These are phyloP conservation scores for Hordeum marinum DNA, from an alignment of 176 grass and related monocot species.

Conservation along the genomic window DNA sequence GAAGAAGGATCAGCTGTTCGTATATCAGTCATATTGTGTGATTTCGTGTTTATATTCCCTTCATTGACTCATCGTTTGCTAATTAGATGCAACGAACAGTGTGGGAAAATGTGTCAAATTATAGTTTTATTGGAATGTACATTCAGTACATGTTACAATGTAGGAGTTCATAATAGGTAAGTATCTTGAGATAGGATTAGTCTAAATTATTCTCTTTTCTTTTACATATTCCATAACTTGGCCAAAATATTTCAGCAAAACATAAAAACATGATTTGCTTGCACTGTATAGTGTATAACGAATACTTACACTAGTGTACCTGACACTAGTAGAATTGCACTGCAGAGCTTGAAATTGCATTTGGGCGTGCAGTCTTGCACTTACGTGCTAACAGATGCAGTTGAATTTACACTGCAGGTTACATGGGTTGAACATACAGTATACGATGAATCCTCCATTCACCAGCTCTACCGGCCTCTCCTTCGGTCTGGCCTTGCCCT, in stretches of 20 bases:
- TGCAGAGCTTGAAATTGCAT: background rate
- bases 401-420: constrained; percentile 50
- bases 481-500: constrained; percentile 66
- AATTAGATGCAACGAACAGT: background rate
- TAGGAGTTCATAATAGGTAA: background rate
- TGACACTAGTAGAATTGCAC: background rate
- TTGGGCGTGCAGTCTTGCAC: constrained; percentile 16
- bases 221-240: background rate
- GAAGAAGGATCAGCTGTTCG: constrained; percentile 8
- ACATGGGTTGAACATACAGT: constrained; percentile 96
- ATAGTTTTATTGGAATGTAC: background rate
- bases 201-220: background rate
- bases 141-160: background rate
- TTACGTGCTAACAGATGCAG: constrained; percentile 51
- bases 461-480: constrained; percentile 66
- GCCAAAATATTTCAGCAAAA: background rate
- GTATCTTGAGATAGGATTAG: constrained; percentile 3
- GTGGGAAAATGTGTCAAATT: background rate
- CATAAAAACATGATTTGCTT: background rate
- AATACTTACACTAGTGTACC: background rate
- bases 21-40: constrained; percentile 18
- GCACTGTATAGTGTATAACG: background rate
- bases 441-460: constrained; percentile 70
- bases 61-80: background rate
- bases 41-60: background rate